phyloP scores from a whole-genome alignment of 164 flowering plant genomes.

The Liriodendron chinense region DNA sequence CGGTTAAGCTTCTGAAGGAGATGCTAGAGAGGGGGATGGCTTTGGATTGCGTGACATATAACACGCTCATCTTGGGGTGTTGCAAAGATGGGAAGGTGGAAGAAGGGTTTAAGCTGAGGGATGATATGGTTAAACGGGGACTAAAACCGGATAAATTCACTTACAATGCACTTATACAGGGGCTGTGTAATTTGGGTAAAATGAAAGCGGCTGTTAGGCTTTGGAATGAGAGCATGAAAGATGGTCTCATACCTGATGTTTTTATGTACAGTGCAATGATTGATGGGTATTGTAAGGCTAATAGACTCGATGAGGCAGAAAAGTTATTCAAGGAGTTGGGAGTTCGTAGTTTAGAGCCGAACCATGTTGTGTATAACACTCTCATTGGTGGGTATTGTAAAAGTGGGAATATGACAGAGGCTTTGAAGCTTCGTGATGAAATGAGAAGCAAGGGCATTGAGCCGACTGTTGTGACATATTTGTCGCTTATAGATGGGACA shows the following conservation, averaged over 20 bases:
- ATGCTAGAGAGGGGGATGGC: slow-evolving; percentile 48
- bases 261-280: slow-evolving; percentile 54
- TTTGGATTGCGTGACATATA: slow-evolving; percentile 53
- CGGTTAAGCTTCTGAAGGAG: slow-evolving; percentile 40
- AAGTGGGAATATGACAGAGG: slow-evolving; percentile 43
- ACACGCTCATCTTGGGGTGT: slow-evolving; percentile 49
- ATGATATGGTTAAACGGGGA: slow-evolving; percentile 54
- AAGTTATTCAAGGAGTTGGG: slow-evolving; percentile 43
- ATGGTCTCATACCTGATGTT: slow-evolving; percentile 43
- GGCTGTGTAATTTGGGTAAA: slow-evolving; percentile 42
- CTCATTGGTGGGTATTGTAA: slow-evolving; percentile 55
- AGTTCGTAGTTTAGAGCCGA: slow-evolving; percentile 36
- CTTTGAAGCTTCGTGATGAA: slow-evolving; percentile 46
- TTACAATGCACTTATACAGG: slow-evolving; percentile 52
- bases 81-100: slow-evolving; percentile 57
- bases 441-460: slow-evolving; percentile 60
- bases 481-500: slow-evolving; percentile 60
- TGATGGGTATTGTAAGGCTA: slow-evolving; percentile 59
- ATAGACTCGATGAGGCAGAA: slow-evolving; percentile 48
- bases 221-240: slow-evolving; percentile 48
- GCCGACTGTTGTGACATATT: slow-evolving; percentile 53
- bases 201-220: slow-evolving; percentile 57
- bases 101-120: slow-evolving; percentile 51
- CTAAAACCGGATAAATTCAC: slow-evolving; percentile 53
- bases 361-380: slow-evolving; percentile 54